Evolutionary conservation across 225 moss, liverwort and hornwort genomes (phyloP).

Genomic region (Physcomitrellopsis africana): DNA sequence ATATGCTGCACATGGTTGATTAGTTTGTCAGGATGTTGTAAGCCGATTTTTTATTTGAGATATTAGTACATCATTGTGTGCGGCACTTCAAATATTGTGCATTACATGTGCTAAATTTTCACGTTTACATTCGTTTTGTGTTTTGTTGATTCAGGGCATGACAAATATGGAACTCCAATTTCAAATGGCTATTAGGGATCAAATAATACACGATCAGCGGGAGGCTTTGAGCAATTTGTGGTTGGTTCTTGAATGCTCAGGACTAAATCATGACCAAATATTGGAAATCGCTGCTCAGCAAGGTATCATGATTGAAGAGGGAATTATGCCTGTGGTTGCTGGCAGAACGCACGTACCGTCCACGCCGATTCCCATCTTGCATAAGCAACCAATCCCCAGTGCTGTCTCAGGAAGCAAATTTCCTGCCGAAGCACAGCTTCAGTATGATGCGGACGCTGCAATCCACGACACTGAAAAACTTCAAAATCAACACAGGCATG

Average conservation of each 20-base stretch:
- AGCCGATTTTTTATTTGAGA: too few species aligned
- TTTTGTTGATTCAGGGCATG: constrained; percentile 63
- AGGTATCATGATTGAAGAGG: constrained; percentile 86
- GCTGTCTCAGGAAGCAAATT: constrained; percentile 37
- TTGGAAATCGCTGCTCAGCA: constrained; percentile 80
- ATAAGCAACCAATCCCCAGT: constrained; percentile 60
- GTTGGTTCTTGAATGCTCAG: constrained; percentile 85
- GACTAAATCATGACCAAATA: constrained; percentile 73
- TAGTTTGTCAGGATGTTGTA: too few species aligned
- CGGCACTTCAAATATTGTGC: constrained; percentile 6
- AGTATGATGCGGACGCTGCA: constrained; percentile 39
- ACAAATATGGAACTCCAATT: constrained; percentile 91
- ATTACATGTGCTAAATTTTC: neutral
- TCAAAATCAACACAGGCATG: constrained; percentile 51
- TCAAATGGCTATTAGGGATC: constrained; percentile 88
- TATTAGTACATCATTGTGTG: neutral
- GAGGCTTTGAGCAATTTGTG: constrained; percentile 83
- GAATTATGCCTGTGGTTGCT: constrained; percentile 60
- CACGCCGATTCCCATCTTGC: constrained; percentile 57
- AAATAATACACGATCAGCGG: constrained; percentile 81
- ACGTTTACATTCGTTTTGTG: neutral
- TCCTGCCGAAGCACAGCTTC: constrained; percentile 43
- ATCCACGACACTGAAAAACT: constrained; percentile 49
- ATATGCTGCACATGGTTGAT: neutral
- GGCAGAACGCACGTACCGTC: constrained; percentile 60